Base-by-base conservation (phyloP, 345 rosid species). In the Populus deltoides region DNA sequence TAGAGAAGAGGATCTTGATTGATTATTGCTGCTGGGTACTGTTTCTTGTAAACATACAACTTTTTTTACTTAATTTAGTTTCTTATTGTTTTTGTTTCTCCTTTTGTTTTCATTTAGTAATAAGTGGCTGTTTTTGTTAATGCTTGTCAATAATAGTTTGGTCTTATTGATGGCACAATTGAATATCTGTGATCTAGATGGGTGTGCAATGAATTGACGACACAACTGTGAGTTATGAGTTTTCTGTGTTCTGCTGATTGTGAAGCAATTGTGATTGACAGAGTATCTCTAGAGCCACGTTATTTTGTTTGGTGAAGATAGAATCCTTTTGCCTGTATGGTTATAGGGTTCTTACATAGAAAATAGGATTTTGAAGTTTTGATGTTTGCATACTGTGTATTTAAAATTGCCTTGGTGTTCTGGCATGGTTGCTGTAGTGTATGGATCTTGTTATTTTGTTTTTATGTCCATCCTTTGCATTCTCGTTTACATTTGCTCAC, bases 1-100 rank as follows among this genome's bases (percentile, higher is more conserved):
- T 59, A 59, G 65, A 59, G 65, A 59, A 59, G 65, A 59, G 65
- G 65, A 59, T 59, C 65, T 59, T 59, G 65, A 59, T 59, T 59
- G 65, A 59, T 59, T n/a, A 24, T 9, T 59, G 65, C 5, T 59
- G 65, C 65, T n/a, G 15, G 65, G 65, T 24, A 24, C 65, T 59
- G 65, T 59, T n/a, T 59, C 65, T 24, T 59, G 65, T 59, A 59
- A 59, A 25, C 65, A 59, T 59, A 59, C 65, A 10, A 24, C 65
- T 24, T 24, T 25, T 59, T n/a, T 59, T 10, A 25, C 15, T 24
- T 59, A 25, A 11, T 47, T 3, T 10, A 9, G 25, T 59, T 59
- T 59, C 29, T 1, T 59, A n/a, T 24, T 24, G 29, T 59, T 59
- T 59, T 59, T 59, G 27, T n/a, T 57, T 57, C 27, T 57, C 24